phyloP scores from a whole-genome alignment of 768 basidiomycete genomes.

The Amanita muscaria region DNA sequence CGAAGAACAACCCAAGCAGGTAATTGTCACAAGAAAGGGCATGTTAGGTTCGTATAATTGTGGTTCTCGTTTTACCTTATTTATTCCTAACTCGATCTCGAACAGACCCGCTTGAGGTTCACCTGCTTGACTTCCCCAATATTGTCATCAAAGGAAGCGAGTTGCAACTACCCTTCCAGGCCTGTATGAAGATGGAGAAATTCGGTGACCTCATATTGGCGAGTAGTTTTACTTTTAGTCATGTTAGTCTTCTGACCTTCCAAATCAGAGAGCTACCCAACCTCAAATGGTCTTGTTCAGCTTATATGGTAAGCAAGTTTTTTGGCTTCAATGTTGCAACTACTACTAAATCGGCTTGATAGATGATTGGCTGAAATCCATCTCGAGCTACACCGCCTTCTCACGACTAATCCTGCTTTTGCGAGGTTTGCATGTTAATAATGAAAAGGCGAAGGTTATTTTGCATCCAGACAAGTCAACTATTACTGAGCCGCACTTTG shows the following conservation, averaged over 20 bases:
- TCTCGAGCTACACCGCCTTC: slow-evolving; percentile 98
- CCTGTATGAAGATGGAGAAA: slow-evolving; percentile 99
- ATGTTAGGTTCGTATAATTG: slow-evolving; percentile 69
- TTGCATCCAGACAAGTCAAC: slow-evolving; percentile 96
- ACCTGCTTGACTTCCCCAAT: slow-evolving; percentile 98
- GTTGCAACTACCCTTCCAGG: slow-evolving; percentile 97
- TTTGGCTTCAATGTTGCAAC: not conserved
- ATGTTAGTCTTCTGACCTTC: no score
- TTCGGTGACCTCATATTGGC: slow-evolving; percentile 95
- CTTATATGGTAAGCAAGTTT: slow-evolving; percentile 81
- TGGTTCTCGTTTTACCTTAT: not conserved
- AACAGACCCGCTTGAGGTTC: slow-evolving; percentile 89
- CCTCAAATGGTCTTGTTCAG: slow-evolving; percentile 99
- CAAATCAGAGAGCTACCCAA: slow-evolving; percentile 77
- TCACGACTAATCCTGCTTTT: slow-evolving; percentile 95
- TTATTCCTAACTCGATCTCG: slow-evolving; percentile 2
- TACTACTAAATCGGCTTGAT: slow-evolving; percentile 6
- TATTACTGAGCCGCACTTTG: slow-evolving; percentile 94
- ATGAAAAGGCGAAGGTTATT: slow-evolving; percentile 98
- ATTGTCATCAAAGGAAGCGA: slow-evolving; percentile 99
- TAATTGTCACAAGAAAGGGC: slow-evolving; percentile 99
- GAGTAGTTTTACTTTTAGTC: no score
- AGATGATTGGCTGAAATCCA: slow-evolving; percentile 99
- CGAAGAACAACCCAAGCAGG: slow-evolving; percentile 99
- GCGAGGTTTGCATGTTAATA: slow-evolving; percentile 96